phyloP scores from a whole-genome alignment of 768 basidiomycete species.

The Rhizopogon vulgaris region DNA sequence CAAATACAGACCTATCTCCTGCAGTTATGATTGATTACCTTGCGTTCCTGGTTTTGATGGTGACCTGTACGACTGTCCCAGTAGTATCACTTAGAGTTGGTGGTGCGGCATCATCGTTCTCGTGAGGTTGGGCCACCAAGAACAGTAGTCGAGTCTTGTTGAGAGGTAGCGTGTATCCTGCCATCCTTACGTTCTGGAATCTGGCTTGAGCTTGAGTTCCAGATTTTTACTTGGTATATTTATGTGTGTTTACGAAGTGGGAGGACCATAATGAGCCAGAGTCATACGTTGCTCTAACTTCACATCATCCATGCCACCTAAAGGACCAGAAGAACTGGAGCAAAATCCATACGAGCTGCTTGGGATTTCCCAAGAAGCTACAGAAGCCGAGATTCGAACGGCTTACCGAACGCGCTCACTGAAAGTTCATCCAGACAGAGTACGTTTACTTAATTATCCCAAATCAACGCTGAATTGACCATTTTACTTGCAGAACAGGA shows the following conservation, averaged over 20 bases:
- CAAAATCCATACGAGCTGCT: constrained; percentile 71
- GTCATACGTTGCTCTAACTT: too few species aligned
- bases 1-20: not conserved
- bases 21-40: not conserved
- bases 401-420: constrained; percentile 76
- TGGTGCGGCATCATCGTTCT: not conserved
- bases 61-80: not conserved
- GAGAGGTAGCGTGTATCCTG: not conserved
- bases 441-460: constrained; percentile 28
- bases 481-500: constrained; percentile 49
- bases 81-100: not conserved
- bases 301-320: constrained; percentile 16
- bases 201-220: too few species aligned
- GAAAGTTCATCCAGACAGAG: constrained; percentile 85
- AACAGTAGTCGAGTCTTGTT: not conserved
- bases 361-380: constrained; percentile 52
- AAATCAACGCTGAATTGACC: constrained; percentile 11
- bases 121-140: not conserved
- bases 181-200: not conserved
- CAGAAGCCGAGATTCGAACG: constrained; percentile 72
- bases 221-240: too few species aligned
- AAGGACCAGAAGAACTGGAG: constrained; percentile 43
- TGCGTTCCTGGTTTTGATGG: not conserved
- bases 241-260: too few species aligned
- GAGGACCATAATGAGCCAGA: too few species aligned